Evolutionary conservation across 2,329 filamentous ascomycete species (phyloP).

Genomic region (Lasiodiplodia gonubiensis): DNA sequence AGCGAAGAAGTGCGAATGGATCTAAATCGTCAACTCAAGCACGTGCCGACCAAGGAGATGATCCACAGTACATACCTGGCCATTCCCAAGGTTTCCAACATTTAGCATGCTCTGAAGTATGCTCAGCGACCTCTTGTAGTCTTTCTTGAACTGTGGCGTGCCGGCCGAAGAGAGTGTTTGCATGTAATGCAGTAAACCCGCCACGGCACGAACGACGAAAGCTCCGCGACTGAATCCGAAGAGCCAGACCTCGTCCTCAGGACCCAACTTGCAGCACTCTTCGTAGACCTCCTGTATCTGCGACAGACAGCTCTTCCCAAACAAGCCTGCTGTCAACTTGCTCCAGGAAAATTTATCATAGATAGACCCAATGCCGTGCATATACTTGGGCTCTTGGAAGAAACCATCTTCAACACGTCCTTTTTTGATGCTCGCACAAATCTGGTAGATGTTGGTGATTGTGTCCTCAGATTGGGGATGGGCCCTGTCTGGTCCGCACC

Average conservation of each 20-base stretch:
- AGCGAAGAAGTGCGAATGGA: neutral
- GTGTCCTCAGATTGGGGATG: no score
- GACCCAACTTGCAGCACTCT: neutral
- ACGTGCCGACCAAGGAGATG: neutral
- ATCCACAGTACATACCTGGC: neutral
- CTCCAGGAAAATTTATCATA: no score
- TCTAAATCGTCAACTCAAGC: neutral
- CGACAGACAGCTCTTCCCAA: no score
- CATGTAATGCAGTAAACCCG: slow-evolving; percentile 47
- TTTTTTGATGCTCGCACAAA: no score
- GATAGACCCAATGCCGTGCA: no score
- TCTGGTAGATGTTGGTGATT: no score
- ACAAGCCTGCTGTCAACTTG: no score
- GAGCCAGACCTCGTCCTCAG: slow-evolving; percentile 48
- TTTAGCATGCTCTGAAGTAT: slow-evolving; percentile 27
- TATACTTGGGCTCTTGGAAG: no score
- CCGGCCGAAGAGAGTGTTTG: slow-evolving; percentile 32
- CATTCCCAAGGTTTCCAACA: slow-evolving; percentile 3
- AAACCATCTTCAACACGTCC: no score
- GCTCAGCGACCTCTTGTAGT: slow-evolving; percentile 39
- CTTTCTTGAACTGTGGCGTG: slow-evolving; percentile 35
- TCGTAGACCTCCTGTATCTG: neutral
- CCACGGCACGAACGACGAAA: slow-evolving; percentile 49
- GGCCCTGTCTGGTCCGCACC: no score
- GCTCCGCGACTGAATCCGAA: slow-evolving; percentile 51